Evolutionary conservation across 1,139 yeast species (phyloP).

Genomic region (Lizanozyma gosingica): DNA sequence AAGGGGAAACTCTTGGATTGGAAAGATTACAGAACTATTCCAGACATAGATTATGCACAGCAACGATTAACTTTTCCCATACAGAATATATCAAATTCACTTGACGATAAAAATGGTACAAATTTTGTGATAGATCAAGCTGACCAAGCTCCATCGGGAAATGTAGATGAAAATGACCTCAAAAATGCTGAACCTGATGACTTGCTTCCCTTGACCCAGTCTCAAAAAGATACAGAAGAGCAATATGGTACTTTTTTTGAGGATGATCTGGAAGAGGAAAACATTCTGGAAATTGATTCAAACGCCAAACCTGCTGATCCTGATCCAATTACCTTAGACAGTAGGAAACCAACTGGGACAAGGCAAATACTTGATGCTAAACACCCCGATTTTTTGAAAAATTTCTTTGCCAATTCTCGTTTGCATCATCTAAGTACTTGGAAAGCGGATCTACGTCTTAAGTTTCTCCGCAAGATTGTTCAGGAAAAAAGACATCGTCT

Average conservation of each 20-base stretch:
- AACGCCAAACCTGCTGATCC: too few relatives aligned
- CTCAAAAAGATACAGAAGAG: conserved; percentile 4
- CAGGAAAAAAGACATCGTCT: conserved; percentile 7
- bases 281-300: conserved; percentile 1
- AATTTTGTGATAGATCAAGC: conserved; percentile 3
- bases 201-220: conserved; percentile 12
- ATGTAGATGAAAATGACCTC: conserved; percentile 5
- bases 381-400: conserved; percentile 64
- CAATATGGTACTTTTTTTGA: neutral
- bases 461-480: conserved; percentile 41
- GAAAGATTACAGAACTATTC: conserved; percentile 52
- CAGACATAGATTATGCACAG: conserved; percentile 46
- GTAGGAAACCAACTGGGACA: too few relatives aligned
- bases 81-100: conserved; percentile 6
- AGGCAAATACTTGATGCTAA: conserved; percentile 43
- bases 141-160: conserved; percentile 3
- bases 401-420: conserved; percentile 73
- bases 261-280: conserved; percentile 4
- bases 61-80: conserved; percentile 20
- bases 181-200: conserved; percentile 7
- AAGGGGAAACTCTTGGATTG: conserved; percentile 48
- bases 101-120: conserved; percentile 5
- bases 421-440: conserved; percentile 82
- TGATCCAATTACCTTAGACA: too few relatives aligned
- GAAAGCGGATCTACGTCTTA: conserved; percentile 68